phyloP scores from a whole-genome alignment of 305 asterid genomes.

The Solanum aculeatissimum region DNA sequence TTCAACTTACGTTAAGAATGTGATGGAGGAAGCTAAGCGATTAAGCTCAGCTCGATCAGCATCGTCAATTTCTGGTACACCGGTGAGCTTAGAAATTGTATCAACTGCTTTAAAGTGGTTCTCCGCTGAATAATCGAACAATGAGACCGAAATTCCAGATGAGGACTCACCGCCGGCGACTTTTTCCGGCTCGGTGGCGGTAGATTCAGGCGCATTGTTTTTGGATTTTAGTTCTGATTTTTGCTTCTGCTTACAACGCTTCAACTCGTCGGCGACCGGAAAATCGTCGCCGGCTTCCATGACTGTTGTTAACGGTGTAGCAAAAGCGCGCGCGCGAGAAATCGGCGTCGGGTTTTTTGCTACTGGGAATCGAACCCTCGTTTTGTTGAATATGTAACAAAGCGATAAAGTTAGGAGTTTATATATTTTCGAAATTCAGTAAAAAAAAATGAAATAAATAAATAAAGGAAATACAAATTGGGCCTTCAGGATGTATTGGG shows the following conservation, averaged over 20 bases:
- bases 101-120: slow-evolving; percentile 58
- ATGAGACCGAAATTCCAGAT: slow-evolving; percentile 31
- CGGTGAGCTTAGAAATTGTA: slow-evolving; percentile 37
- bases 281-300: neutral
- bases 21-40: slow-evolving; percentile 50
- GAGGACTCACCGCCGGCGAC: neutral
- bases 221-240: neutral
- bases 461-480: neutral
- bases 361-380: neutral
- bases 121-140: slow-evolving; percentile 55
- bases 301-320: neutral
- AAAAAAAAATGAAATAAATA: neutral
- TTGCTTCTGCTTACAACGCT: neutral
- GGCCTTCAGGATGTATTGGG: neutral
- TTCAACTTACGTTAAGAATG: slow-evolving; percentile 45
- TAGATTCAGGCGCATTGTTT: neutral
- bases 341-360: neutral
- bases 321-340: neutral
- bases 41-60: slow-evolving; percentile 29
- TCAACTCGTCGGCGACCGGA: neutral
- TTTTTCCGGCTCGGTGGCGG: neutral
- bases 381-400: neutral
- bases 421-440: neutral
- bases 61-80: slow-evolving; percentile 19
- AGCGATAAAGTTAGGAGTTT: neutral